Conservation (phyloP, 768 basidiomycete genomes). For the Boletellus ananas region DNA sequence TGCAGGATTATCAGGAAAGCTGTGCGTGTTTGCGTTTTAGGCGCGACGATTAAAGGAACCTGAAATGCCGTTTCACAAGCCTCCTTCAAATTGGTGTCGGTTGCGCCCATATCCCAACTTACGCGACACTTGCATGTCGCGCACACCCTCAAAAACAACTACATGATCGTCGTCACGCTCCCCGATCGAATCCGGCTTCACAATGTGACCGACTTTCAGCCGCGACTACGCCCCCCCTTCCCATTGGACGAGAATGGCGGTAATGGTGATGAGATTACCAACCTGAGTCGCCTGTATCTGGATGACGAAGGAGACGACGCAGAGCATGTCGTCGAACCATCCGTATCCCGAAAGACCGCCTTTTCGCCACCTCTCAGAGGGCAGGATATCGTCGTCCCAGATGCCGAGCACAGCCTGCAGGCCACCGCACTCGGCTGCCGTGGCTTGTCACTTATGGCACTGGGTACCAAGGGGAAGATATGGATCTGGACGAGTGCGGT, state of each 20-base stretch:
- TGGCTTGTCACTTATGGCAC: constrained; percentile 31
- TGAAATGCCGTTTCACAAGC: constrained; percentile 35
- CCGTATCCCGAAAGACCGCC: not conserved
- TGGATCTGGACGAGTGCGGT: constrained; percentile 26
- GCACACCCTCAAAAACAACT: constrained; percentile 46
- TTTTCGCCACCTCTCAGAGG: constrained; percentile 16
- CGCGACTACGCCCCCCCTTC: constrained; percentile 42
- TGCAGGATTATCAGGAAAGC: constrained; percentile 74
- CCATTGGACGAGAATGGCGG: constrained; percentile 32
- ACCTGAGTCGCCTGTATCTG: constrained; percentile 23
- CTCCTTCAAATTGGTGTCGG: constrained; percentile 62
- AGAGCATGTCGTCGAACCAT: constrained; percentile 8
- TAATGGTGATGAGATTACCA: constrained; percentile 20
- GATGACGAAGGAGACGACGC: constrained; percentile 27
- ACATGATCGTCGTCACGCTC: constrained; percentile 47
- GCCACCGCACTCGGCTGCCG: constrained; percentile 42
- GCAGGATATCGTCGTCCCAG: constrained; percentile 23
- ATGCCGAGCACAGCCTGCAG: constrained; percentile 28
- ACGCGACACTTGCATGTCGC: constrained; percentile 39
- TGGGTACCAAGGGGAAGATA: constrained; percentile 19
- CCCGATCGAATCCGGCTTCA: constrained; percentile 40
- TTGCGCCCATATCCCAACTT: constrained; percentile 40
- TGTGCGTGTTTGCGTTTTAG: constrained; percentile 38
- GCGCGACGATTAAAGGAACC: not conserved
- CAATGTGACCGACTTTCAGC: constrained; percentile 44